phyloP scores from a whole-genome alignment of 441 rosid species.

The Adansonia gregorii region DNA sequence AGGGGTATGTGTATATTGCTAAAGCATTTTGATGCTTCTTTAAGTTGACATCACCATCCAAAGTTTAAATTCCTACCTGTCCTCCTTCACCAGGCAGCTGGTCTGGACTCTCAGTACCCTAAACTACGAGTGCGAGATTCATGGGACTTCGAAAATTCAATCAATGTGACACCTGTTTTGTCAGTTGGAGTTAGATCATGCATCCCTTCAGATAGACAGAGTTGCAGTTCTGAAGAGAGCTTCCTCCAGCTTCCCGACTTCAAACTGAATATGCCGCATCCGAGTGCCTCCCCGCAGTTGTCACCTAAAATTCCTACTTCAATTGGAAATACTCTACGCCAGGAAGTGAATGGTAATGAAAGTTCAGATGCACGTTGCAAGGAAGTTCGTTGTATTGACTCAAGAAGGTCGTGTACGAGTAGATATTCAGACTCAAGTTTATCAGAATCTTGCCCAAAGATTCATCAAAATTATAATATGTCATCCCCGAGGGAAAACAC shows the following conservation, averaged over 20 bases:
- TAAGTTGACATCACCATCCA: slow-evolving; percentile 10
- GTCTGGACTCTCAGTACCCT: slow-evolving; percentile 61
- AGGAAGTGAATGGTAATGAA: slow-evolving; percentile 43
- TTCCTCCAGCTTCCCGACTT: slow-evolving; percentile 54
- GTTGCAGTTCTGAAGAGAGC: slow-evolving; percentile 60
- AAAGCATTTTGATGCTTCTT: slow-evolving; percentile 4
- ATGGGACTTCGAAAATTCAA: slow-evolving; percentile 55
- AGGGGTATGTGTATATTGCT: slow-evolving; percentile 34
- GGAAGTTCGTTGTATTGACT: slow-evolving; percentile 61
- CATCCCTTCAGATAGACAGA: slow-evolving; percentile 56
- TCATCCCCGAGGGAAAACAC: slow-evolving; percentile 41
- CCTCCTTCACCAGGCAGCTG: slow-evolving; percentile 47
- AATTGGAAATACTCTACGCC: slow-evolving; percentile 35
- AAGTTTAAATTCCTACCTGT: slow-evolving; percentile 14
- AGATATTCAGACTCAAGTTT: slow-evolving; percentile 36
- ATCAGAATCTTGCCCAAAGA: slow-evolving; percentile 35
- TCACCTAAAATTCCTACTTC: slow-evolving; percentile 38
- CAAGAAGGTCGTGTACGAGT: slow-evolving; percentile 37
- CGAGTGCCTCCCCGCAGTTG: slow-evolving; percentile 43
- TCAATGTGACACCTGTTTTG: slow-evolving; percentile 39
- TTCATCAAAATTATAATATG: slow-evolving; percentile 33
- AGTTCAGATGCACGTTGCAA: slow-evolving; percentile 55
- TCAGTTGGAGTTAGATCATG: slow-evolving; percentile 44
- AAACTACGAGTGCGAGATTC: slow-evolving; percentile 71
- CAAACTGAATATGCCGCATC: slow-evolving; percentile 45